Percentiles rank a stretch among this genome's conserved stretches.
Evolutionary conservation across 164 flowering plant species (phyloP).

Genomic region (Dillenia turbinata): DNA sequence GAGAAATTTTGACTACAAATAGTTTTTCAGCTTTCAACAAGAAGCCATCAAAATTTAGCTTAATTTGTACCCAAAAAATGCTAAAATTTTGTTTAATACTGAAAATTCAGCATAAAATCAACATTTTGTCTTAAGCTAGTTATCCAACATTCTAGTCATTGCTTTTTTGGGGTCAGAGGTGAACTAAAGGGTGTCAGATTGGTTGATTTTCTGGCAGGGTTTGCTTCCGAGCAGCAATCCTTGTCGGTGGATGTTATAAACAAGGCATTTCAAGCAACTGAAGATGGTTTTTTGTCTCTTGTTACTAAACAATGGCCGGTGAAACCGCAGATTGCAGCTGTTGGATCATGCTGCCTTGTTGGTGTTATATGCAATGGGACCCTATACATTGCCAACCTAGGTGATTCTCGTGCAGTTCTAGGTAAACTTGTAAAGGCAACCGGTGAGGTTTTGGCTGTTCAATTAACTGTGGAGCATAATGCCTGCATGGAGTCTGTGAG

Average conservation of each 20-base stretch:
- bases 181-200: neutral
- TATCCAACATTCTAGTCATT: neutral
- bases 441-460: slow-evolving; percentile 57
- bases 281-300: slow-evolving; percentile 68
- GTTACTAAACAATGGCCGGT: slow-evolving; percentile 68
- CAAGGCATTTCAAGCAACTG: slow-evolving; percentile 84
- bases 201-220: slow-evolving; percentile 33
- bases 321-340: slow-evolving; percentile 84
- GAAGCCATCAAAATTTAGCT: no score
- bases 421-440: slow-evolving; percentile 68
- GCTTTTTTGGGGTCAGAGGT: neutral
- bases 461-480: slow-evolving; percentile 68
- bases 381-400: slow-evolving; percentile 71
- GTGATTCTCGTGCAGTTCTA: slow-evolving; percentile 83
- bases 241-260: slow-evolving; percentile 68
- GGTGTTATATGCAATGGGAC: slow-evolving; percentile 63
- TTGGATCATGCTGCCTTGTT: slow-evolving; percentile 78
- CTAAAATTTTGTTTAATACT: no score
- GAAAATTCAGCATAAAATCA: no score
- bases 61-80: no score
- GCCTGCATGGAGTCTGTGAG: slow-evolving; percentile 63
- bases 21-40: no score
- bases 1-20: no score
- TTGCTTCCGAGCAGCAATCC: slow-evolving; percentile 55
- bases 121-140: no score